Conservation (phyloP, 495 filamentous ascomycete species). For the Xylaria telfairii region DNA sequence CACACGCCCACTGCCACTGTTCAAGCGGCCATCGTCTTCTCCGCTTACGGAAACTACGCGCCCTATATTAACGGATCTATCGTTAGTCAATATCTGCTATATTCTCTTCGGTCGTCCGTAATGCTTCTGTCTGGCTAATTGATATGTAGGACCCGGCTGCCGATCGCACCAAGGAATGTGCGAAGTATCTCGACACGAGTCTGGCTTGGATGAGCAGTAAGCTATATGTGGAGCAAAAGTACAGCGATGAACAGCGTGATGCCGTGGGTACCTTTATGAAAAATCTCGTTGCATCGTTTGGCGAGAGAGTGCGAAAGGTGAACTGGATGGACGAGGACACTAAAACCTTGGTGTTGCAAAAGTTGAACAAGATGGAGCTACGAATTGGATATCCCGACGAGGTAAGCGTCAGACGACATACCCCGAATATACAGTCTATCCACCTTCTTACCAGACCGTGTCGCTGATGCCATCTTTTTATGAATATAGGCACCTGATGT, state of each 20-base stretch:
- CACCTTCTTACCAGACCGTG: background rate
- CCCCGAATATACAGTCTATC: too few species aligned
- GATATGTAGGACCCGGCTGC: background rate
- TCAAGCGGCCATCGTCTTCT: background rate
- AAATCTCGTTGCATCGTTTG: conserved; percentile 23
- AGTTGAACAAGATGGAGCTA: conserved; percentile 27
- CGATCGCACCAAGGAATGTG: background rate
- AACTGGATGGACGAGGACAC: conserved; percentile 32
- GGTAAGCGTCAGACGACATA: too few species aligned
- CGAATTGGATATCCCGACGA: conserved; percentile 25
- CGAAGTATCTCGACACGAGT: conserved; percentile 11
- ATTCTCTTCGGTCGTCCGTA: too few species aligned
- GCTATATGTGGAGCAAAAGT: conserved; percentile 25
- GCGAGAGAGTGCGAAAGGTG: conserved; percentile 16
- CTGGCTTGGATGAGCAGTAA: conserved; percentile 28
- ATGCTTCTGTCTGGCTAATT: background rate
- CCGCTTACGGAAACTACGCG: background rate
- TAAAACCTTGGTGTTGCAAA: conserved; percentile 26
- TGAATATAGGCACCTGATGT: conserved; percentile 55
- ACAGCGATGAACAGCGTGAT: conserved; percentile 24
- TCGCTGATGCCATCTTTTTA: background rate
- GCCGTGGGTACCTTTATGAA: conserved; percentile 28
- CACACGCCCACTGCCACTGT: background rate
- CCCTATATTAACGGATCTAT: background rate
- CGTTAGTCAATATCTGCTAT: background rate